Conservation (phyloP, 1,284 basidiomycete species). For the Trichosporon inkin region DNA sequence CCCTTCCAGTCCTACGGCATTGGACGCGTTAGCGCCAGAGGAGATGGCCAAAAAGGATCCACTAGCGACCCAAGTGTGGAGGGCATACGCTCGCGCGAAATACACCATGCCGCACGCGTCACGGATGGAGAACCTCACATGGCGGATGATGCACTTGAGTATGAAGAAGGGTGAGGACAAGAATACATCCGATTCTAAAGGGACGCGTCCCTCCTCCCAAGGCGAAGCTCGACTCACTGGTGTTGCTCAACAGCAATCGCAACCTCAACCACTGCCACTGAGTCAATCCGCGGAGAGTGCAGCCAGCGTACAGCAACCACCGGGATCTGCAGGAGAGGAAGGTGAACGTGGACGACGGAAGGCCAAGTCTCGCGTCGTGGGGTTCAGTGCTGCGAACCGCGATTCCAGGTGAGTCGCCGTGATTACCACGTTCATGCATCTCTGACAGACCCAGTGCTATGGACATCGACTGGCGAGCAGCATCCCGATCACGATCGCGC, state of each 20-base stretch:
- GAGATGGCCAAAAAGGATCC: conserved; percentile 65
- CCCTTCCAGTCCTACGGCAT: conserved; percentile 22
- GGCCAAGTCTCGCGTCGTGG: conserved; percentile 53
- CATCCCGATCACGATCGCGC: conserved; percentile 86
- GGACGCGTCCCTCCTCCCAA: conserved; percentile 14
- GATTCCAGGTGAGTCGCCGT: conserved; percentile 21
- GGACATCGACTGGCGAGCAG: conserved; percentile 88
- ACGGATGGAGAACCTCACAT: conserved; percentile 94
- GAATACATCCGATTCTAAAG: not conserved
- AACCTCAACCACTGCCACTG: not conserved
- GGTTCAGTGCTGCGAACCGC: conserved; percentile 46
- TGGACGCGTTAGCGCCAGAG: conserved; percentile 28
- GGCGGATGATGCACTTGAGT: conserved; percentile 96
- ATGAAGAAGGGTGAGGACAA: conserved; percentile 56
- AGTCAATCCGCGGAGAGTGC: not conserved
- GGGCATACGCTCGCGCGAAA: conserved; percentile 87
- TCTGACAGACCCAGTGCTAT: conserved; percentile 41
- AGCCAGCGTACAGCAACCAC: not conserved
- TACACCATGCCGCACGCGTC: conserved; percentile 83
- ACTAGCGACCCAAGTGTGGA: conserved; percentile 92
- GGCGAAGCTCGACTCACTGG: not conserved
- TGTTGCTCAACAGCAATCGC: conserved; percentile 8
- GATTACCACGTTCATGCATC: not conserved
- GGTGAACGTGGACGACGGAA: conserved; percentile 54
- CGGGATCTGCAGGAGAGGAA: conserved; percentile 13